phyloP scores from a whole-genome alignment of 768 basidiomycete species.

The Candolleomyces efflorescens region DNA sequence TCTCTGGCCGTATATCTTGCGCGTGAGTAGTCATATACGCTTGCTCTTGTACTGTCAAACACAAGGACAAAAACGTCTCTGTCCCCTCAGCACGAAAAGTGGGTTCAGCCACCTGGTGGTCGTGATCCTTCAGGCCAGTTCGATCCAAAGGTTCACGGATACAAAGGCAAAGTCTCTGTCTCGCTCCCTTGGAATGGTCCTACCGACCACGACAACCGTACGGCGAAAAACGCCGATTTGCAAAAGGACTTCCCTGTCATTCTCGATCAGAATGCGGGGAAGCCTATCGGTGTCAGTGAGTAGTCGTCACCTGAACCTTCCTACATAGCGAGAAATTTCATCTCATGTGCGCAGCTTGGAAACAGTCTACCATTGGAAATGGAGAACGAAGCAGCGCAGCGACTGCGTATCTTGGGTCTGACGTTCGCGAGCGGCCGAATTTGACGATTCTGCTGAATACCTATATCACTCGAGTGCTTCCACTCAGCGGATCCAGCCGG shows the following conservation, averaged over 20 bases:
- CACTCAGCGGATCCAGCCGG: background rate
- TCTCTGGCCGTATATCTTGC: conserved; percentile 16
- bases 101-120: conserved; percentile 13
- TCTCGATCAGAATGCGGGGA: conserved; percentile 11
- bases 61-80: background rate
- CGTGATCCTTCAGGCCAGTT: conserved; percentile 13
- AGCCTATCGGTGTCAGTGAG: conserved; percentile 11
- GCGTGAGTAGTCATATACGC: conserved; percentile 6
- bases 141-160: conserved; percentile 16
- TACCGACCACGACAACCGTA: conserved; percentile 22
- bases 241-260: conserved; percentile 10
- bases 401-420: conserved; percentile 7
- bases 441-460: conserved; percentile 12
- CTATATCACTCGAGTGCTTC: conserved; percentile 10
- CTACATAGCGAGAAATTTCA: background rate
- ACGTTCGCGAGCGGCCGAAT: background rate
- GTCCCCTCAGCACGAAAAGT: conserved; percentile 17
- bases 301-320: background rate
- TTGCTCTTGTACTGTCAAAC: background rate
- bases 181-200: conserved; percentile 5
- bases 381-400: conserved; percentile 14
- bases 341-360: conserved; percentile 3
- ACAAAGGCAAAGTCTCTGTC: conserved; percentile 25
- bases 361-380: conserved; percentile 8
- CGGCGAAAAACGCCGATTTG: conserved; percentile 25